phyloP scores from a whole-genome alignment of 306 rosid species.

The Cajanus cajan region DNA sequence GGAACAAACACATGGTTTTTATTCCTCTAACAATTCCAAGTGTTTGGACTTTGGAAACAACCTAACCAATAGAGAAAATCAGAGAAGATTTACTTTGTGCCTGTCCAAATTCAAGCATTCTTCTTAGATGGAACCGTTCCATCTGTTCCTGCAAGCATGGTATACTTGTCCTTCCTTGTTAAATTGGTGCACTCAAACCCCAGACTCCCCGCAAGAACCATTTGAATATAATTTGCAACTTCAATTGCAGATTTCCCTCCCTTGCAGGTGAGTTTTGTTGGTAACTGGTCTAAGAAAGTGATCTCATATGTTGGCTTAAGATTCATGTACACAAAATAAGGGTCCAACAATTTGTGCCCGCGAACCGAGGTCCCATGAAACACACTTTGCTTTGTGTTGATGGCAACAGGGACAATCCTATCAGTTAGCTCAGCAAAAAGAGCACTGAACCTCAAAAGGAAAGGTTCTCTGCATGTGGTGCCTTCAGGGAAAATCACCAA shows the following conservation, averaged over 20 bases:
- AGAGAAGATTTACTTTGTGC: background rate
- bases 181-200: constrained; percentile 90
- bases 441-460: constrained; percentile 78
- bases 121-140: constrained; percentile 57
- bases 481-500: constrained; percentile 91
- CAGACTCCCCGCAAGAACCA: constrained; percentile 70
- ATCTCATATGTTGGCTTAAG: constrained; percentile 79
- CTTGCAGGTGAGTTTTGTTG: constrained; percentile 64
- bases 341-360: constrained; percentile 69
- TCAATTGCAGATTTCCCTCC: constrained; percentile 79
- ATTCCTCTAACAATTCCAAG: constrained; percentile 24
- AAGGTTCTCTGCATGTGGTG: constrained; percentile 86
- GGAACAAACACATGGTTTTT: constrained; percentile 18
- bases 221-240: constrained; percentile 86
- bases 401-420: constrained; percentile 86
- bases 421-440: constrained; percentile 79
- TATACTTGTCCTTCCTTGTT: constrained; percentile 85
- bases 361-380: constrained; percentile 73
- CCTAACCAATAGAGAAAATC: background rate
- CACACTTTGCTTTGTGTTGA: constrained; percentile 76
- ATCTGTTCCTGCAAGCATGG: constrained; percentile 77
- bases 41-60: background rate
- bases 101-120: constrained; percentile 22
- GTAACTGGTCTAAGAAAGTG: constrained; percentile 73
- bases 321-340: constrained; percentile 92